These are phyloP conservation scores for Micromonas pusilla DNA, from an alignment of 139 green algal genomes.

Conservation along the genomic window DNA sequence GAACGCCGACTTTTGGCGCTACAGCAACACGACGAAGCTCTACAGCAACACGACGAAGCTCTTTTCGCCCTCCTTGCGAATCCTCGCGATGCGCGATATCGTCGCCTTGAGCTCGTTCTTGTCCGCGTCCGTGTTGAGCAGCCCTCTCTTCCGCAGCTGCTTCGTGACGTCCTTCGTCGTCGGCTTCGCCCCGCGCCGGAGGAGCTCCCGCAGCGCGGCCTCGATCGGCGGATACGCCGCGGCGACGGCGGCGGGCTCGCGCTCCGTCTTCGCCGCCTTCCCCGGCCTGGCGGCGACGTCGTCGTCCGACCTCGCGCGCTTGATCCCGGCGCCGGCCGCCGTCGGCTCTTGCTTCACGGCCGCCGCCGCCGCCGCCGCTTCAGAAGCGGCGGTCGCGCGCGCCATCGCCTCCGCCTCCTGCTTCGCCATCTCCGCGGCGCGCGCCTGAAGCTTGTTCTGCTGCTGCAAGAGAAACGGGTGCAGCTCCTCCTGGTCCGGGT, in stretches of 20 bases:
- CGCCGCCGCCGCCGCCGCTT: too few species aligned
- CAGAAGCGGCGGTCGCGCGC: too few species aligned
- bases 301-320: not conserved
- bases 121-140: not conserved
- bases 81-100: not conserved
- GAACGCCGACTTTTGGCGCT: too few species aligned
- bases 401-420: not conserved
- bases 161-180: conserved; percentile 23
- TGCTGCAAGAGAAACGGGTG: not conserved
- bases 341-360: not conserved
- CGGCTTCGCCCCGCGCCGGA: not conserved
- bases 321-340: not conserved
- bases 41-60: not conserved
- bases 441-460: not conserved
- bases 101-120: conserved; percentile 7
- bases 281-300: not conserved
- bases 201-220: not conserved
- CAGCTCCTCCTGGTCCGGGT: not conserved
- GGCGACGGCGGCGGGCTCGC: not conserved
- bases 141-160: not conserved
- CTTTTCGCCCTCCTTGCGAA: not conserved
- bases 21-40: too few species aligned
- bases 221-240: conserved; percentile 6
- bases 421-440: not conserved
- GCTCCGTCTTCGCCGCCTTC: not conserved